Percentiles rank a stretch among this genome's conserved stretches.
These are phyloP conservation scores for Hippophae tibetana DNA, from an alignment of 306 rosid species.

Conservation along the genomic window DNA sequence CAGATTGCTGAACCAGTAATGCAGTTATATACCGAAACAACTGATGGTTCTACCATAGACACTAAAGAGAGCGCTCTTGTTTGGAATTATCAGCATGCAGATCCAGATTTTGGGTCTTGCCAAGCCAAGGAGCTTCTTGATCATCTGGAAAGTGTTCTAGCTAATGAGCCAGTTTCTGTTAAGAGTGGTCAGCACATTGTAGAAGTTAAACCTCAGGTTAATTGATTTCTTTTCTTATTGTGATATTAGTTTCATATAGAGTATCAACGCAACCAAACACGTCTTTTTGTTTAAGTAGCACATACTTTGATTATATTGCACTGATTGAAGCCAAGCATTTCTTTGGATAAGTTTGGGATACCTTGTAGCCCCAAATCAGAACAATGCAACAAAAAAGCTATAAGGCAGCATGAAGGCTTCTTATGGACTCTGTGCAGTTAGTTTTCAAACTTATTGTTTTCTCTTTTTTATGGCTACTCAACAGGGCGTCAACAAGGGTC, in stretches of 20 bases:
- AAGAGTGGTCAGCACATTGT: constrained; percentile 74
- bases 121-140: constrained; percentile 92
- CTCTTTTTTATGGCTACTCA: constrained; percentile 1
- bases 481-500: constrained; percentile 87
- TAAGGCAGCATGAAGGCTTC: no score
- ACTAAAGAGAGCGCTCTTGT: constrained; percentile 82
- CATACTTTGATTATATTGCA: no score
- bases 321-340: no score
- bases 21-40: constrained; percentile 75
- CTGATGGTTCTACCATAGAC: constrained; percentile 82
- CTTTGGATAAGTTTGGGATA: no score
- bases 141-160: constrained; percentile 86
- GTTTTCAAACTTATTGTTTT: neutral
- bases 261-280: neutral
- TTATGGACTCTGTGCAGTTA: no score
- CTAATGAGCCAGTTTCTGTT: constrained; percentile 85
- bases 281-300: neutral
- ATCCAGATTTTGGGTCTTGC: constrained; percentile 82
- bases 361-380: no score
- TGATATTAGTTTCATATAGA: neutral
- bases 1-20: constrained; percentile 79
- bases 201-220: constrained; percentile 95
- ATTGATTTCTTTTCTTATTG: constrained; percentile 5
- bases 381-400: no score
- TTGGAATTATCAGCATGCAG: constrained; percentile 77